Percentiles rank a stretch among this genome's conserved stretches.
Evolutionary conservation across 2,329 filamentous ascomycete species (phyloP).

Genomic region (Paecilomyces variotii): DNA sequence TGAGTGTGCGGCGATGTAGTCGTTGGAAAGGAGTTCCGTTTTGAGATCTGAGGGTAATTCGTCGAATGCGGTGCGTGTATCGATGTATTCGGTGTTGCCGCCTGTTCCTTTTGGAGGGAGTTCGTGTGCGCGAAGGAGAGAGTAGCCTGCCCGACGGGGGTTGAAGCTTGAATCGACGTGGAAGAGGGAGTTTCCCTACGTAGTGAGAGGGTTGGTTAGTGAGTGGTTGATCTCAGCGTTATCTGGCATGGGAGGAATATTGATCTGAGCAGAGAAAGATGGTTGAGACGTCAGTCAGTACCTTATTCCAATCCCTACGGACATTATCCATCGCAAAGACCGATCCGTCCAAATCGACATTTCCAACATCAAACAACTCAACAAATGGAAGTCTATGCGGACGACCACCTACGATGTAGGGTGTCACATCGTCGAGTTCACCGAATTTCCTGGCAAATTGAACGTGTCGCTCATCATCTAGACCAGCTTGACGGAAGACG

Average conservation of each 20-base stretch:
- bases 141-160: conserved; percentile 45
- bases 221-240: not conserved
- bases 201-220: not conserved
- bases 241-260: too few relatives aligned
- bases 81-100: conserved; percentile 47
- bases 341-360: conserved; percentile 43
- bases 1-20: conserved; percentile 43
- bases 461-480: conserved; percentile 46
- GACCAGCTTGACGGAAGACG: conserved; percentile 43
- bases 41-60: conserved; percentile 34
- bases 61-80: conserved; percentile 45
- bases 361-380: conserved; percentile 52
- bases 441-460: conserved; percentile 45
- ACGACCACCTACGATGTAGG: conserved; percentile 40
- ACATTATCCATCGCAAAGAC: conserved; percentile 35
- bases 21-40: conserved; percentile 26
- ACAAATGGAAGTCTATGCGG: conserved; percentile 41
- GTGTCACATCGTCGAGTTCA: conserved; percentile 48
- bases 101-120: conserved; percentile 43
- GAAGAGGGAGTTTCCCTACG: conserved; percentile 43
- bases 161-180: conserved; percentile 52
- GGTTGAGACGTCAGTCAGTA: too few relatives aligned
- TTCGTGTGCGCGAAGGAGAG: conserved; percentile 42
- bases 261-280: too few relatives aligned
- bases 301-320: conserved; percentile 35